Evolutionary conservation across 1,284 basidiomycete species (phyloP).

Genomic region (Marasmius tenuissimus): DNA sequence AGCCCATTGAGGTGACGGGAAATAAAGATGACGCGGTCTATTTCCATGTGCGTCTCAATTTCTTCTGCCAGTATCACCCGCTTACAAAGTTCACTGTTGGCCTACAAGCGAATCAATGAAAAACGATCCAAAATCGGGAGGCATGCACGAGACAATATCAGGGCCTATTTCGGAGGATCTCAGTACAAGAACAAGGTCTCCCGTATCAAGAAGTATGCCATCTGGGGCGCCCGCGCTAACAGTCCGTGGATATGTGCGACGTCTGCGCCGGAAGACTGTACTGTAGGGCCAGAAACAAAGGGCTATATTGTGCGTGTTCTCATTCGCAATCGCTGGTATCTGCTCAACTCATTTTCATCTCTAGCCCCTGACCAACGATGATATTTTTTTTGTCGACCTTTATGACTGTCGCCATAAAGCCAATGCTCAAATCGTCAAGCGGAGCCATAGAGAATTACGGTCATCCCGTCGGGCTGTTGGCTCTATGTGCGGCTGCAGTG

Average conservation of each 20-base stretch:
- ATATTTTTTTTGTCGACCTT: neutral
- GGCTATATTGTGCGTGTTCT: too few species aligned
- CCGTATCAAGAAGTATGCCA: constrained; percentile 13
- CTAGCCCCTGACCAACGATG: neutral
- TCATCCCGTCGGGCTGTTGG: neutral
- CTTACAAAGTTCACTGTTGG: constrained; percentile 7
- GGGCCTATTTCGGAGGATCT: constrained; percentile 11
- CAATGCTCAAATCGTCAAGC: neutral
- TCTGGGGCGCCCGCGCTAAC: constrained; percentile 12
- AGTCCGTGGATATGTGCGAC: constrained; percentile 16
- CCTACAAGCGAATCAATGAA: constrained; percentile 15
- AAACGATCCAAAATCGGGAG: constrained; percentile 11
- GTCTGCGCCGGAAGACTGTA: constrained; percentile 13
- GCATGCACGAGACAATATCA: constrained; percentile 8
- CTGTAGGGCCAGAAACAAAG: neutral
- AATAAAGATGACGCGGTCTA: neutral
- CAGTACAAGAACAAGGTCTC: constrained; percentile 6
- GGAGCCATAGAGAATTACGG: neutral
- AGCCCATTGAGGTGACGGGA: neutral
- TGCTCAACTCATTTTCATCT: neutral
- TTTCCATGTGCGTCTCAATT: neutral
- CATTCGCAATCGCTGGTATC: neutral
- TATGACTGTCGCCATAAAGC: neutral
- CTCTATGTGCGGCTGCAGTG: constrained; percentile 13
- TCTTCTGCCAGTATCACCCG: neutral